Conservation (phyloP, 129 eudicot genomes). For the Flaveria trinervia region DNA sequence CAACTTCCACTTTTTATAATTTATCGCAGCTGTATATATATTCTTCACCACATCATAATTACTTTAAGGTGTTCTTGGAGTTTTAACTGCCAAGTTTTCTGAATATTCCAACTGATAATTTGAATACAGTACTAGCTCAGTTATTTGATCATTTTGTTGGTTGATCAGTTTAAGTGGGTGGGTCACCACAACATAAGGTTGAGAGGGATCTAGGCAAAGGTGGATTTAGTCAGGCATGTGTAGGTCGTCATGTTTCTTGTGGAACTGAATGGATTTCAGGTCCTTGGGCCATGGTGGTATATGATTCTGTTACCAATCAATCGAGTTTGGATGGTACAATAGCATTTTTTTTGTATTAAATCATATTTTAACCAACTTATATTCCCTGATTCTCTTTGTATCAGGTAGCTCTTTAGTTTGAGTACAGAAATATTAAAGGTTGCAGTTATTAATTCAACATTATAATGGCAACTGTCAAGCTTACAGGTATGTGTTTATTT, state of each 20-base stretch:
- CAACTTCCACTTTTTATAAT: no score
- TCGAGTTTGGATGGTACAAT: slow-evolving; percentile 32
- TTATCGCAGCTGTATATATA: no score
- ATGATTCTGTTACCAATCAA: neutral
- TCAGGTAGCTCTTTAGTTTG: slow-evolving; percentile 77
- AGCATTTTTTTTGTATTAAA: slow-evolving; percentile 23
- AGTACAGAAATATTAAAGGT: slow-evolving; percentile 77
- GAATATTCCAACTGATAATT: slow-evolving; percentile 9
- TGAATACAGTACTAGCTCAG: neutral
- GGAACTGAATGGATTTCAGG: slow-evolving; percentile 37
- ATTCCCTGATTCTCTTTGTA: slow-evolving; percentile 14
- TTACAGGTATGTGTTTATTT: no score
- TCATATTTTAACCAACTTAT: neutral
- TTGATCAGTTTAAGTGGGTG: slow-evolving; percentile 64
- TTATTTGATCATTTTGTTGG: no score
- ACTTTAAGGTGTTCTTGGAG: neutral
- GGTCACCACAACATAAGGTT: slow-evolving; percentile 62
- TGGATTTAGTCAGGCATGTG: slow-evolving; percentile 71
- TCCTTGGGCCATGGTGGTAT: slow-evolving; percentile 67
- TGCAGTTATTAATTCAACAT: slow-evolving; percentile 42
- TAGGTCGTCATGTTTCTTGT: slow-evolving; percentile 56
- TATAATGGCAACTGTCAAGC: no score
- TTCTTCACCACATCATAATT: no score
- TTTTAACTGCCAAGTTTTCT: neutral
- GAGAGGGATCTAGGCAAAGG: slow-evolving; percentile 75